Evolutionary conservation across 2,329 filamentous ascomycete genomes (phyloP).

Genomic region (Nemania sp.): DNA sequence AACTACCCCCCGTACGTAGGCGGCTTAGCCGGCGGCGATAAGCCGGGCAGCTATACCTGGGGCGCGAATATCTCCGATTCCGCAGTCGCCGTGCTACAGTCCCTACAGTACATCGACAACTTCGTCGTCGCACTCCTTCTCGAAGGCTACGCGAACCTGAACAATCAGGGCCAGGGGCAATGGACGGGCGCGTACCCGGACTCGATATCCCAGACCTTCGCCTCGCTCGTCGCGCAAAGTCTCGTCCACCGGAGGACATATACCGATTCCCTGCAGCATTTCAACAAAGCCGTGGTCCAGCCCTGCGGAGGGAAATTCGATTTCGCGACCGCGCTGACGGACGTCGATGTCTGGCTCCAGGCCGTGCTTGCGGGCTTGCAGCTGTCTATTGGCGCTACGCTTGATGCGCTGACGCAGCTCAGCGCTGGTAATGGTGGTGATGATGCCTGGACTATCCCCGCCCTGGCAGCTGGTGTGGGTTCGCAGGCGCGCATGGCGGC

Average conservation of each 20-base stretch:
- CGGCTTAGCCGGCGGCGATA: conserved; percentile 42
- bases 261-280: conserved; percentile 43
- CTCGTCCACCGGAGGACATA: conserved; percentile 43
- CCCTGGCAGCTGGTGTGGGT: conserved; percentile 40
- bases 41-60: conserved; percentile 42
- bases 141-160: conserved; percentile 36
- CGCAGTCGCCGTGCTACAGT: conserved; percentile 34
- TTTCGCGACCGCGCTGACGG: conserved; percentile 19
- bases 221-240: conserved; percentile 40
- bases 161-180: conserved; percentile 32
- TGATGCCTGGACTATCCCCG: conserved; percentile 42
- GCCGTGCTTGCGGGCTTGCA: conserved; percentile 33
- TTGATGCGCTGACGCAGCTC: conserved; percentile 37
- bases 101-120: conserved; percentile 41
- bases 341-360: conserved; percentile 37
- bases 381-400: conserved; percentile 38
- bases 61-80: conserved; percentile 35
- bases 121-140: conserved; percentile 40
- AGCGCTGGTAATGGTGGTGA: conserved; percentile 36
- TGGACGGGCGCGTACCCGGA: conserved; percentile 41
- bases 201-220: conserved; percentile 40
- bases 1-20: conserved; percentile 35
- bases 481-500: conserved; percentile 42
- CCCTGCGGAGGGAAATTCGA: conserved; percentile 38
- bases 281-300: conserved; percentile 30